Conservation (phyloP, 257 asterid species). For the Solanum pimpinellifolium region DNA sequence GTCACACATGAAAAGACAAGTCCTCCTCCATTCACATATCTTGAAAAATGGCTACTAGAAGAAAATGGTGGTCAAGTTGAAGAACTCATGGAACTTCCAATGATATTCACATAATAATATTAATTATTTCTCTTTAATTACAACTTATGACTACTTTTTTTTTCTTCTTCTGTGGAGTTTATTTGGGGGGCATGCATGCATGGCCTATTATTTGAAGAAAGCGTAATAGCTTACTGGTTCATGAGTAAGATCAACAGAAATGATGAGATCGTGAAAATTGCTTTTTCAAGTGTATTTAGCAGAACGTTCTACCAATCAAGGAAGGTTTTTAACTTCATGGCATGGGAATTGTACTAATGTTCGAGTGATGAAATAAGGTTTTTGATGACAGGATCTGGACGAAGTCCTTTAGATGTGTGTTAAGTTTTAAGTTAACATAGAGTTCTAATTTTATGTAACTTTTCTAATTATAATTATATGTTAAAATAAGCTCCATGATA, state of each 20-base stretch:
- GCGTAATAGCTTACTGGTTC: neutral
- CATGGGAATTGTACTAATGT: neutral
- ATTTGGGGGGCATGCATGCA: neutral
- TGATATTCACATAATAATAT: slow-evolving; percentile 34
- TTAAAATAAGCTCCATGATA: neutral
- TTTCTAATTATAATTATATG: neutral
- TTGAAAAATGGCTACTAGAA: slow-evolving; percentile 85
- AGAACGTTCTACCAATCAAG: neutral
- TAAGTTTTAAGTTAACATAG: neutral
- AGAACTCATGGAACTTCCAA: slow-evolving; percentile 51
- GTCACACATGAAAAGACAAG: slow-evolving; percentile 18
- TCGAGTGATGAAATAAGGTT: neutral
- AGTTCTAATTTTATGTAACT: neutral
- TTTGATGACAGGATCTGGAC: neutral
- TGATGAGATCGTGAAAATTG: neutral
- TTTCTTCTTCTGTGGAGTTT: neutral
- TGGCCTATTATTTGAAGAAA: neutral
- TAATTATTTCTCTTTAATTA: neutral
- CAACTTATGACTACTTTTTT: neutral
- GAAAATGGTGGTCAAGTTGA: slow-evolving; percentile 62
- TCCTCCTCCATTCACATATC: slow-evolving; percentile 56
- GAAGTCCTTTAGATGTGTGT: neutral
- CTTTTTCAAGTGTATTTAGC: neutral
- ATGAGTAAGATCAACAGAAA: neutral
- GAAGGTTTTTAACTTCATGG: neutral